Evolutionary conservation across 208 protist genomes (phyloP).

Genomic region (Kentomonas sorsogonicus): DNA sequence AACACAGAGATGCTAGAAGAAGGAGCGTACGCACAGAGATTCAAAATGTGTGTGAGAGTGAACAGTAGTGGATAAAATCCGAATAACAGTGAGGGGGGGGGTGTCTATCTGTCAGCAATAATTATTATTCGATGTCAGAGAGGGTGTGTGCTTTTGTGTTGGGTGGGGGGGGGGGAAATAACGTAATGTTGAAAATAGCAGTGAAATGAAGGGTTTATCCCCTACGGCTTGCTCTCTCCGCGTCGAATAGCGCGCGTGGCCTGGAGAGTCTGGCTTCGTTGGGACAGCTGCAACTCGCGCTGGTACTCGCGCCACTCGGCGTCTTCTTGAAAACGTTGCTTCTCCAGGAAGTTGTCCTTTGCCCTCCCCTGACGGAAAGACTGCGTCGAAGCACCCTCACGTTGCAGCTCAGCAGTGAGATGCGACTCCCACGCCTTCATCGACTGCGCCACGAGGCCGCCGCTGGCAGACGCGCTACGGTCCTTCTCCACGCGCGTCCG

Average conservation of each 20-base stretch:
- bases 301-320: constrained; percentile 70
- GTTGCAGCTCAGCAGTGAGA: constrained; percentile 29
- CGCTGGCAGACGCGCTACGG: constrained; percentile 18
- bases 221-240: constrained; percentile 24
- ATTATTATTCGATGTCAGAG: no score
- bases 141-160: no score
- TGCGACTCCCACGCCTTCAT: constrained; percentile 57
- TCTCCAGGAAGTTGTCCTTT: constrained; percentile 61
- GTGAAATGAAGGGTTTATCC: not conserved
- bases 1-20: constrained; percentile 3
- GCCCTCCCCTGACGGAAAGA: constrained; percentile 47
- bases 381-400: constrained; percentile 70
- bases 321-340: constrained; percentile 44
- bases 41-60: not conserved
- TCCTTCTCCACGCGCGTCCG: no score
- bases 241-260: constrained; percentile 48
- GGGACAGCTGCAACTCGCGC: constrained; percentile 50
- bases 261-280: constrained; percentile 37
- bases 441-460: constrained; percentile 59
- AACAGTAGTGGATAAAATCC: constrained; percentile 6
- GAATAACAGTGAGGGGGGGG: no score
- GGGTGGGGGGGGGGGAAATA: not conserved
- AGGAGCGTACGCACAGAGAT: constrained; percentile 5
- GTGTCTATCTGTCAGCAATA: no score
- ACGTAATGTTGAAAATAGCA: not conserved